phyloP scores from a whole-genome alignment of 1,139 yeast species.

The Debaryomyces singareniensis region DNA sequence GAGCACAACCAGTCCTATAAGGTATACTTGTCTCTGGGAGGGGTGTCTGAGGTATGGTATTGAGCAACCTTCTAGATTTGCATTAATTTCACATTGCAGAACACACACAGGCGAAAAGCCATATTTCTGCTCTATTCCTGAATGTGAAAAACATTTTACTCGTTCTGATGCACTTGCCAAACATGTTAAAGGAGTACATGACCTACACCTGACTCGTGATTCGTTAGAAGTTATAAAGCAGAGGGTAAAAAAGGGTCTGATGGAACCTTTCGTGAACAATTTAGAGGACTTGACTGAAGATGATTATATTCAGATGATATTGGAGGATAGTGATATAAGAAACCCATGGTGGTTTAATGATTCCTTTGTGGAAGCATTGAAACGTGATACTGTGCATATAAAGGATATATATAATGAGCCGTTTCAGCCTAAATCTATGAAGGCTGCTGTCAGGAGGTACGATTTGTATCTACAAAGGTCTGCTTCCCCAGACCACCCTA shows the following conservation, averaged over 20 bases:
- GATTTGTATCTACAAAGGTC: conserved; percentile 14
- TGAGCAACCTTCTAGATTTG: conserved; percentile 53
- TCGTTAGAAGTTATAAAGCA: conserved; percentile 23
- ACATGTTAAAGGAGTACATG: conserved; percentile 61
- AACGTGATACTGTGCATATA: conserved; percentile 7
- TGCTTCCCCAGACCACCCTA: conserved; percentile 3
- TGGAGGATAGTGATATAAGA: conserved; percentile 28
- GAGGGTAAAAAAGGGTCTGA: conserved; percentile 17
- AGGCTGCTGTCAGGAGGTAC: conserved; percentile 28
- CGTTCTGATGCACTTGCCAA: conserved; percentile 57
- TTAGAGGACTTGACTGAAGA: conserved; percentile 19
- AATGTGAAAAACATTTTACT: conserved; percentile 57
- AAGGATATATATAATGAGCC: conserved; percentile 21
- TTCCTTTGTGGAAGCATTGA: conserved; percentile 21
- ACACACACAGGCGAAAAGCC: conserved; percentile 67
- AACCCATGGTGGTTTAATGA: conserved; percentile 42
- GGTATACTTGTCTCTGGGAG: conserved; percentile 58
- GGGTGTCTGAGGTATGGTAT: conserved; percentile 51
- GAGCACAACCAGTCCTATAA: conserved; percentile 19
- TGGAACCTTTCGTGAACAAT: conserved; percentile 13
- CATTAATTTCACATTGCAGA: conserved; percentile 56
- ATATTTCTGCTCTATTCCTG: conserved; percentile 63
- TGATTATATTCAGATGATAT: conserved; percentile 23
- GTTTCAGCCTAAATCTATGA: conserved; percentile 28
- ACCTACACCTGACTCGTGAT: conserved; percentile 34